Conservation (phyloP, 1,284 basidiomycete species). For the Sparassis latifolia region DNA sequence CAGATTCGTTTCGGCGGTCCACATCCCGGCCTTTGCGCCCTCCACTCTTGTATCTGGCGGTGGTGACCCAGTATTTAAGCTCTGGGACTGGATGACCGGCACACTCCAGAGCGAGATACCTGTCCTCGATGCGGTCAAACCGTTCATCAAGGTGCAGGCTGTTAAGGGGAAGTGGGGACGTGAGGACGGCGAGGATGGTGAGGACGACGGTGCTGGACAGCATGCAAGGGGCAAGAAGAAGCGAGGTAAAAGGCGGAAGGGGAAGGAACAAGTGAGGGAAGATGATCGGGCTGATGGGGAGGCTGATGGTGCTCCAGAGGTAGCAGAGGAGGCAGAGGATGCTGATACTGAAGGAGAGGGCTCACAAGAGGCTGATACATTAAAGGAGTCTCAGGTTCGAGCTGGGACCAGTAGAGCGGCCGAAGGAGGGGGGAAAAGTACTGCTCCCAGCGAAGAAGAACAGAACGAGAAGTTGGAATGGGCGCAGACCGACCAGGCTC, state of each 20-base stretch:
- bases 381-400: conserved; percentile 11
- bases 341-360: conserved; percentile 18
- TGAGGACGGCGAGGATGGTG: conserved; percentile 33
- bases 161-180: conserved; percentile 31
- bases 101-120: conserved; percentile 43
- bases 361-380: conserved; percentile 18
- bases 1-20: conserved; percentile 80
- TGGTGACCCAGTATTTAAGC: conserved; percentile 72
- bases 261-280: conserved; percentile 13
- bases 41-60: conserved; percentile 72
- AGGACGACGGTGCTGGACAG: conserved; percentile 19
- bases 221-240: conserved; percentile 22
- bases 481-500: conserved; percentile 2
- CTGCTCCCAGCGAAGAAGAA: conserved; percentile 10
- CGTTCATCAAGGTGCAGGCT: conserved; percentile 52
- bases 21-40: conserved; percentile 51
- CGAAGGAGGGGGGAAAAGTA: neutral
- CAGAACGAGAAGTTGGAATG: too few species aligned
- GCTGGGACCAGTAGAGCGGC: conserved; percentile 1
- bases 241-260: conserved; percentile 14
- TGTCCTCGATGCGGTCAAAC: conserved; percentile 49
- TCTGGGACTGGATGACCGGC: conserved; percentile 80
- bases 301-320: conserved; percentile 16
- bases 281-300: conserved; percentile 17
- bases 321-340: conserved; percentile 20